Evolutionary conservation across 1,284 basidiomycete species (phyloP).

Genomic region (Sphaerobolus stellatus): DNA sequence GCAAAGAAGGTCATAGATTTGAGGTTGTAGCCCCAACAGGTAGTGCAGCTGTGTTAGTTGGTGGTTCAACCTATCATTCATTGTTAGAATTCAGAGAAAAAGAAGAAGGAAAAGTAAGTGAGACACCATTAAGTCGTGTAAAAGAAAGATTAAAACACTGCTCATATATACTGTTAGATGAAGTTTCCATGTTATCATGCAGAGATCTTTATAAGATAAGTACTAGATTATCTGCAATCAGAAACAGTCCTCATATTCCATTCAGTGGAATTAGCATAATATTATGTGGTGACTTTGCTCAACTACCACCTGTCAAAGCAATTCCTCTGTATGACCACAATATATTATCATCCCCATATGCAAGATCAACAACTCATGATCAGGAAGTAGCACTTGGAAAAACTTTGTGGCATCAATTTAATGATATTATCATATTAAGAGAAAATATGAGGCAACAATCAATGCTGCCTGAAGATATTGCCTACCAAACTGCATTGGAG

Average conservation of each 20-base stretch:
- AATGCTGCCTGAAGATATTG: too few species aligned
- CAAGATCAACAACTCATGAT: slow-evolving; percentile 3
- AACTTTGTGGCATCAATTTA: slow-evolving; percentile 36
- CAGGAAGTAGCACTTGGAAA: slow-evolving; percentile 33
- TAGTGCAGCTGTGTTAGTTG: not conserved
- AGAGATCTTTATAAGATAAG: not conserved
- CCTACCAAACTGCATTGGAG: too few species aligned
- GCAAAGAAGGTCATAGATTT: too few species aligned
- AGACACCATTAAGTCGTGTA: not conserved
- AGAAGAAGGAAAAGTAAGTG: not conserved
- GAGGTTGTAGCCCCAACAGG: not conserved
- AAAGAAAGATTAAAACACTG: not conserved
- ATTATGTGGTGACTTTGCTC: slow-evolving; percentile 41
- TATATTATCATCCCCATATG: slow-evolving; percentile 1
- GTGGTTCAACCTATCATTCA: not conserved
- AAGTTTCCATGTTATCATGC: slow-evolving; percentile 5
- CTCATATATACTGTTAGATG: not conserved
- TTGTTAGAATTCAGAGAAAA: not conserved
- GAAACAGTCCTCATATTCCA: not conserved
- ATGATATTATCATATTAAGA: slow-evolving; percentile 33
- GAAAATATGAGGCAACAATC: slow-evolving; percentile 40
- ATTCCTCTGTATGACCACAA: slow-evolving; percentile 20
- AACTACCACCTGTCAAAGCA: slow-evolving; percentile 30
- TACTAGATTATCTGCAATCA: not conserved
- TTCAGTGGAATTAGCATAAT: slow-evolving; percentile 30